Conservation (phyloP, 441 rosid genomes). For the Erodium moschatum region DNA sequence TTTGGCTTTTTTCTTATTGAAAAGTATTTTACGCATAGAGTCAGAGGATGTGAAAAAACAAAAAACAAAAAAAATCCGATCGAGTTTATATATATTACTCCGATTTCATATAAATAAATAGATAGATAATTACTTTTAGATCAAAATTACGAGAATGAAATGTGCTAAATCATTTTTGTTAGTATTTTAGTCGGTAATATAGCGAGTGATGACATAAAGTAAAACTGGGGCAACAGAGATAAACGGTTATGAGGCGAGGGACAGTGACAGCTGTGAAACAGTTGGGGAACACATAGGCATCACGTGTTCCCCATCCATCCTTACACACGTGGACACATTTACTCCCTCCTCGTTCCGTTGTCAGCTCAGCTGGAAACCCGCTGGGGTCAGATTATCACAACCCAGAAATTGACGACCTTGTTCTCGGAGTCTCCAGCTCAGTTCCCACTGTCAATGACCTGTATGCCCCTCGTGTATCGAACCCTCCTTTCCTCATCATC, state of each 20-base stretch:
- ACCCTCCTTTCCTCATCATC: too few relatives aligned
- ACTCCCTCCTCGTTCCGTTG: neutral
- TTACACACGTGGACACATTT: neutral
- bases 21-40: too few relatives aligned
- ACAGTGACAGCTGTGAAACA: constrained; percentile 30
- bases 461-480: neutral
- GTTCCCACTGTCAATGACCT: constrained; percentile 1
- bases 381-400: neutral
- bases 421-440: neutral
- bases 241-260: constrained; percentile 27
- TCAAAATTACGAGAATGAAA: too few relatives aligned
- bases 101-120: too few relatives aligned
- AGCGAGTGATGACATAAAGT: too few relatives aligned
- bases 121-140: too few relatives aligned
- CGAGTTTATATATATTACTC: too few relatives aligned
- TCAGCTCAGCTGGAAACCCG: neutral
- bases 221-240: neutral
- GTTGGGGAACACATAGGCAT: constrained; percentile 19
- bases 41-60: too few relatives aligned
- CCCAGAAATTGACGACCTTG: neutral
- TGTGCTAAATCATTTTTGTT: too few relatives aligned
- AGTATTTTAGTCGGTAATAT: too few relatives aligned
- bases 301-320: constrained; percentile 21
- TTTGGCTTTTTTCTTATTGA: too few relatives aligned
- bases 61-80: too few relatives aligned